phyloP scores from a whole-genome alignment of 73 alveolate species.

The Effrenium voratum region DNA sequence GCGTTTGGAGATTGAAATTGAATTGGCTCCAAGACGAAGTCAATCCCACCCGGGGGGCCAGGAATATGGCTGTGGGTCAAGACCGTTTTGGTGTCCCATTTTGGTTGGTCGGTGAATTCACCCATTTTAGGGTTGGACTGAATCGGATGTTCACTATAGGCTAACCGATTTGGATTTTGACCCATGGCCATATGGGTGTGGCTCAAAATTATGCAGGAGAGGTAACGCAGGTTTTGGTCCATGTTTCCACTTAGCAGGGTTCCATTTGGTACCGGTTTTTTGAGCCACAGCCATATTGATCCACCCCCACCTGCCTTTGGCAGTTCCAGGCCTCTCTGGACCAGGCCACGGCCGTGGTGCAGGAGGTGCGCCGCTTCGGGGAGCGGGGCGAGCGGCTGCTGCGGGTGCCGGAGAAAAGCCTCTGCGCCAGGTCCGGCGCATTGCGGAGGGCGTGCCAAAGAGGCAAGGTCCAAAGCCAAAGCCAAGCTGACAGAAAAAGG shows the following conservation, averaged over 20 bases:
- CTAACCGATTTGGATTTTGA: too few relatives aligned
- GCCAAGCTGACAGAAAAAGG: neutral
- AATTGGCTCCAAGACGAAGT: too few relatives aligned
- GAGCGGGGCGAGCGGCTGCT: conserved; percentile 41
- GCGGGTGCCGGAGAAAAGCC: neutral
- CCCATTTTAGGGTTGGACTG: too few relatives aligned
- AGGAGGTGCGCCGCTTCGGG: conserved; percentile 71
- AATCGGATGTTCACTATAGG: too few relatives aligned
- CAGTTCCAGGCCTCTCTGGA: neutral
- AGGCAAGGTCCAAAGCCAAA: neutral
- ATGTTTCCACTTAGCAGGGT: neutral
- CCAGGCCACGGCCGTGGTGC: conserved; percentile 60
- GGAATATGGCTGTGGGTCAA: too few relatives aligned
- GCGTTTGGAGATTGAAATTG: too few relatives aligned
- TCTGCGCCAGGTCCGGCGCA: neutral
- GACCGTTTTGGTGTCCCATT: too few relatives aligned
- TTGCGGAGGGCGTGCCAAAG: neutral
- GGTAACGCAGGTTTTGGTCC: neutral
- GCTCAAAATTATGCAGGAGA: neutral
- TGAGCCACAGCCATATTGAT: too few relatives aligned
- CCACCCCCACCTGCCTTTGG: too few relatives aligned
- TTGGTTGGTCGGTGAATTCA: too few relatives aligned
- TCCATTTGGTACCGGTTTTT: neutral
- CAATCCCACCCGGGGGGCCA: too few relatives aligned
- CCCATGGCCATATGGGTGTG: too few relatives aligned